Base-by-base conservation (phyloP, 768 basidiomycete genomes). In the Russula compacta region DNA sequence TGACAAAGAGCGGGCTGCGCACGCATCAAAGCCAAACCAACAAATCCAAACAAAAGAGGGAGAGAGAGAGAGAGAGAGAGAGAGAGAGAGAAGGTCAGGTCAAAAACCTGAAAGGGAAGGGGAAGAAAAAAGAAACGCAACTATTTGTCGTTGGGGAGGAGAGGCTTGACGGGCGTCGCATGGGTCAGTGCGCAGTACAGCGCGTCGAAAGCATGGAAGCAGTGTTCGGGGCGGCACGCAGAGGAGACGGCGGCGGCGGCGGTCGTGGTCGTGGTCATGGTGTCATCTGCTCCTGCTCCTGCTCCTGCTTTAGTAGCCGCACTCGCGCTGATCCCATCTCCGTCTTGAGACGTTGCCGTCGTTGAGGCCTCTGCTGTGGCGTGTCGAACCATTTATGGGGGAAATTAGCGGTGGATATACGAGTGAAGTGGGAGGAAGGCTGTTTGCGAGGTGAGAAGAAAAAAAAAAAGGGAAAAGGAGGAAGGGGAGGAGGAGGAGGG, bases 1-100 rank as follows among this genome's bases (percentile, higher is more conserved):
- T 98, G 36, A 98, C 92, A 73, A 99, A 99, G 58, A 99, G 78
- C 12, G 95, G 93, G 73, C 92, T 93, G 19, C 10, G 24, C 44
- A 44, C 19, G 19, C 15, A 29, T 8, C 1, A 6, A 24, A 53
- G 12, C 24, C 19, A 7, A 53, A 33, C 2, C 21, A 39, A n/a
- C n/a, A n/a, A n/a, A n/a, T n/a, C n/a, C n/a, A n/a, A n/a, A n/a
- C n/a, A n/a, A n/a, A n/a, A 10, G 48, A 17, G 6, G 8, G n/a
- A 14, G 9, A 11, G 15, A 14, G 33, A 33, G 8, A 17, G 19
- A 10, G 48, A 17, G 6, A 12, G n/a, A 14, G 9, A 11, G 15
- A 14, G 33, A 33, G 8, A 17, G 19, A 48, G 15, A 15, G 29
- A 11, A 15, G 6, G 9, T 11, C 46, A 24, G 12, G 24, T 29